phyloP scores from a whole-genome alignment of 345 rosid genomes.

The Corymbia maculata region DNA sequence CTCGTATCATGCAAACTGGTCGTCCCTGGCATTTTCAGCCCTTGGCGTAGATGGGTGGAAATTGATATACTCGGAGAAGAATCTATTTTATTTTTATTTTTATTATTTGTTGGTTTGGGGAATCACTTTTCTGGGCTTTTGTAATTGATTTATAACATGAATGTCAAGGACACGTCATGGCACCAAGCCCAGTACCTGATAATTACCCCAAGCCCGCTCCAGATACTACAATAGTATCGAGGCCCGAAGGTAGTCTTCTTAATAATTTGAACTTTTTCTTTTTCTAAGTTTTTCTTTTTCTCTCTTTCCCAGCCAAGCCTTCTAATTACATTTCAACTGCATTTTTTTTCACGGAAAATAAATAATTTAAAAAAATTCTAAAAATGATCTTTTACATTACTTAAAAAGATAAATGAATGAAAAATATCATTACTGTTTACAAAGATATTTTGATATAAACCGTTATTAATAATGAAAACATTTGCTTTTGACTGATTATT shows the following conservation, averaged over 20 bases:
- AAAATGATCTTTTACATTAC: rapidly evolving
- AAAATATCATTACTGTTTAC: neutral
- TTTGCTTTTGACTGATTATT: neutral
- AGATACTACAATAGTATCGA: neutral
- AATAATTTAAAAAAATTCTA: neutral
- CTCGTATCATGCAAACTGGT: neutral
- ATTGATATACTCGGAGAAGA: neutral
- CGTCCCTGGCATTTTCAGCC: neutral
- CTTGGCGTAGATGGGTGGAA: neutral
- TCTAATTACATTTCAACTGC: neutral
- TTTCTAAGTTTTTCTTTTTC: neutral
- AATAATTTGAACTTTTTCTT: neutral
- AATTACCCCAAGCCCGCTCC: neutral
- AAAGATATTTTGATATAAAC: neutral
- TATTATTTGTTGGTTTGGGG: neutral
- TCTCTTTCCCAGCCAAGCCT: neutral
- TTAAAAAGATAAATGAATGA: neutral
- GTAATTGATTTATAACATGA: neutral
- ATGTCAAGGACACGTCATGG: neutral
- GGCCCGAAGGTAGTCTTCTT: neutral
- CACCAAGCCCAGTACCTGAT: neutral
- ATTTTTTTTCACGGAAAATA: neutral
- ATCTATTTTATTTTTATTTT: no score
- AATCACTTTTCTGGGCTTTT: neutral
- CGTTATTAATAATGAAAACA: neutral